Conservation (phyloP, 352 stramenopile species). For the Phytophthora pini region DNA sequence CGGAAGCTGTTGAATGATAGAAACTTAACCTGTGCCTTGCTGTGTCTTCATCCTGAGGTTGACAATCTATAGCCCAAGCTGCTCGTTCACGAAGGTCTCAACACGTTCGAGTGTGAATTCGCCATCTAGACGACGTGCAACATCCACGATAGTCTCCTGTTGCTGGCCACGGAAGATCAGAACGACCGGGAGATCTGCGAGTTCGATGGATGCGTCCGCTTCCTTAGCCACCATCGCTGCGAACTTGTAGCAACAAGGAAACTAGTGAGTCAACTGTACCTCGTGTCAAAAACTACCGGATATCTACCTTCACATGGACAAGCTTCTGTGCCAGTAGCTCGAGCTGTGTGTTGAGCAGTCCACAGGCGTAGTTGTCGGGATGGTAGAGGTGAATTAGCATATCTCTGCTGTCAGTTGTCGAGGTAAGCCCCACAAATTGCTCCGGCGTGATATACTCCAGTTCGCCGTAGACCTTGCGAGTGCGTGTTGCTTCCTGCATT, state of each 20-base stretch:
- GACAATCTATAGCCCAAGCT: constrained; percentile 34
- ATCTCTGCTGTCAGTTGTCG: constrained; percentile 10
- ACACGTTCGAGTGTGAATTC: constrained; percentile 71
- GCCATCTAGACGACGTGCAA: constrained; percentile 60
- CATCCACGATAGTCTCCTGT: constrained; percentile 67
- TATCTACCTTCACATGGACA: constrained; percentile 62
- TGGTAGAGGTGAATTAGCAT: constrained; percentile 73
- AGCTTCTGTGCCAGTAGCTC: constrained; percentile 59
- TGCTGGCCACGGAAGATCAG: constrained; percentile 63
- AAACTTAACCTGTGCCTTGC: constrained; percentile 16
- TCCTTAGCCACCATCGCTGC: constrained; percentile 65
- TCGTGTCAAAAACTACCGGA: not conserved
- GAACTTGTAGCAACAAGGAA: constrained; percentile 47
- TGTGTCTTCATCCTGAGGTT: constrained; percentile 19
- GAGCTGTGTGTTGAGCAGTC: constrained; percentile 73
- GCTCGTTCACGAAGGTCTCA: constrained; percentile 43
- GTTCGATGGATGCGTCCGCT: constrained; percentile 71
- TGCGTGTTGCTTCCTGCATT: constrained; percentile 49
- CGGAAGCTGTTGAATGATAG: constrained; percentile 18
- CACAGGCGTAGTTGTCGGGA: constrained; percentile 75
- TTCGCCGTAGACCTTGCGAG: constrained; percentile 53
- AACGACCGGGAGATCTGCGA: constrained; percentile 69
- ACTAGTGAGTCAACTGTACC: not conserved
- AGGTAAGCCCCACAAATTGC: constrained; percentile 61
- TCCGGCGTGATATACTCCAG: constrained; percentile 64